phyloP scores from a whole-genome alignment of 2,329 filamentous ascomycete species.

The Ceratocystis huliohia region DNA sequence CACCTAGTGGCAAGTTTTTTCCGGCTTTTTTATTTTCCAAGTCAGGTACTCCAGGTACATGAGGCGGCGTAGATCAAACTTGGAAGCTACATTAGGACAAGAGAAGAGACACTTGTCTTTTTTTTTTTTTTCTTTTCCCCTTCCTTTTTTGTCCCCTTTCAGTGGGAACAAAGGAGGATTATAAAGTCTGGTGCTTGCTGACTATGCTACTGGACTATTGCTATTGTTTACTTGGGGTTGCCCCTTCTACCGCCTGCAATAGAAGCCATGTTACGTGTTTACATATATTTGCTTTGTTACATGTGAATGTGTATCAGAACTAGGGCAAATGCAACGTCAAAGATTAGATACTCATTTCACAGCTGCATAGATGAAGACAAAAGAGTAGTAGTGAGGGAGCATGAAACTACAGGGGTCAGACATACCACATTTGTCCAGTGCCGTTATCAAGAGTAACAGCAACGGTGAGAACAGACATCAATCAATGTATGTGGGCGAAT shows the following conservation, averaged over 20 bases:
- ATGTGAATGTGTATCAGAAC: not conserved
- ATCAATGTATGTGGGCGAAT: too few species aligned
- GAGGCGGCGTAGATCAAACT: not conserved
- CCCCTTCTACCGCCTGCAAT: not conserved
- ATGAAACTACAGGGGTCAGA: not conserved
- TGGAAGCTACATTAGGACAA: not conserved
- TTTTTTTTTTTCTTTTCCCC: too few species aligned
- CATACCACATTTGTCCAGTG: not conserved
- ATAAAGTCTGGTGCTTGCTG: too few species aligned
- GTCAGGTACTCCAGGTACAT: not conserved
- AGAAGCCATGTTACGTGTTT: not conserved
- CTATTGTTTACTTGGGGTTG: not conserved
- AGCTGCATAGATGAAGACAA: not conserved
- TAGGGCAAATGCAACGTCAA: not conserved
- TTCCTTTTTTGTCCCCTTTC: too few species aligned
- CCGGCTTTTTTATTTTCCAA: not conserved
- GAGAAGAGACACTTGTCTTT: not conserved
- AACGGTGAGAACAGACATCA: not conserved
- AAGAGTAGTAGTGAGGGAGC: not conserved
- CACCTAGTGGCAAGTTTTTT: not conserved
- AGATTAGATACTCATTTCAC: not conserved
- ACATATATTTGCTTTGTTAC: not conserved
- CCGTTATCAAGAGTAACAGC: not conserved
- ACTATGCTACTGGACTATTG: too few species aligned
- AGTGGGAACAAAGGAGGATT: too few species aligned